Percentiles rank a stretch among this genome's conserved stretches.
Evolutionary conservation across 495 filamentous ascomycete species (phyloP).

Genomic region (Pseudomonodictys pantanalensis): DNA sequence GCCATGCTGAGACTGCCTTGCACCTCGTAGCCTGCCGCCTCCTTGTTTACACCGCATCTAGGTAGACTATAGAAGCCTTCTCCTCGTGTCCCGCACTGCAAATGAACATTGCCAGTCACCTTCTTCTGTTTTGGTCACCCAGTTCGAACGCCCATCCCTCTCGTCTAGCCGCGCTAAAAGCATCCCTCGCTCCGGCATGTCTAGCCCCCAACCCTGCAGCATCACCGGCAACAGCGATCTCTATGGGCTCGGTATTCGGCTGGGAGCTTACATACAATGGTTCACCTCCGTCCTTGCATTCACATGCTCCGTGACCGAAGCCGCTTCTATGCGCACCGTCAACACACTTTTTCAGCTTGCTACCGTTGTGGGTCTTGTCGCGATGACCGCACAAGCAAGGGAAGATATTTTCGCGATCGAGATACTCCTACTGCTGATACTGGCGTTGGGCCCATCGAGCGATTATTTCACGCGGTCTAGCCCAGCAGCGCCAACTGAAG

Average conservation of each 20-base stretch:
- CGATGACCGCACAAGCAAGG: too few relatives aligned
- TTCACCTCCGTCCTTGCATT: not conserved
- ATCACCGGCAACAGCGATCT: slow-evolving; percentile 2
- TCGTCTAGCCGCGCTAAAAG: too few relatives aligned
- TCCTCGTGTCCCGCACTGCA: too few relatives aligned
- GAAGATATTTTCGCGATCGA: not conserved
- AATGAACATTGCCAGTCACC: too few relatives aligned
- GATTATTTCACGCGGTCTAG: not conserved
- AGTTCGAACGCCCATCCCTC: too few relatives aligned
- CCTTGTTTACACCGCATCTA: too few relatives aligned
- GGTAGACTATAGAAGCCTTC: too few relatives aligned
- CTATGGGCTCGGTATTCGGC: slow-evolving; percentile 12
- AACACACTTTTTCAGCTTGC: not conserved
- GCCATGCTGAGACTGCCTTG: too few relatives aligned
- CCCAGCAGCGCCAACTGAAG: not conserved
- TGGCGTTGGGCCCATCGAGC: not conserved
- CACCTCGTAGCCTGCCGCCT: too few relatives aligned
- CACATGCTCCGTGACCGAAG: not conserved
- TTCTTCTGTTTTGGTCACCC: too few relatives aligned
- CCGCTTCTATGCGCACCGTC: not conserved
- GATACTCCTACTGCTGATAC: not conserved
- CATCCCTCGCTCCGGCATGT: too few relatives aligned
- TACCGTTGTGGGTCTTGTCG: not conserved
- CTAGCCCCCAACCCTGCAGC: not conserved
- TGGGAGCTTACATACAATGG: slow-evolving; percentile 13